Conservation (phyloP, 495 filamentous ascomycete species). For the Penicillium alfredii region DNA sequence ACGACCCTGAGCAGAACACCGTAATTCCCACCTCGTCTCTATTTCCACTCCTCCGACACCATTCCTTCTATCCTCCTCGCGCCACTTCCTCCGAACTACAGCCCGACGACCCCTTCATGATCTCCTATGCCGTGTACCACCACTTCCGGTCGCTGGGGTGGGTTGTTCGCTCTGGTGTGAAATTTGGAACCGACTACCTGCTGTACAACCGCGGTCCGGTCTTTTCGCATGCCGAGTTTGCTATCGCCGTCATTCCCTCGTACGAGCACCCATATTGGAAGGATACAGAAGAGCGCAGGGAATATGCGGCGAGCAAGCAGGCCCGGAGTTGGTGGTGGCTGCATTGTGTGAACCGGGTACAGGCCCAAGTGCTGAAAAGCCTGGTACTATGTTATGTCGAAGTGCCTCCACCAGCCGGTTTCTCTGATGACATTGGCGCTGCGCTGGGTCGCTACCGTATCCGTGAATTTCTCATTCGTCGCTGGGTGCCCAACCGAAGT, state of each 20-base stretch:
- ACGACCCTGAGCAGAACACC: slow-evolving; percentile 45
- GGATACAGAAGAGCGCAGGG: slow-evolving; percentile 42
- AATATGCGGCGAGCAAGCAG: slow-evolving; percentile 42
- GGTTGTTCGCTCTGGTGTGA: slow-evolving; percentile 90
- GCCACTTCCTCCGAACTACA: slow-evolving; percentile 28
- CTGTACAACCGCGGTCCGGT: slow-evolving; percentile 93
- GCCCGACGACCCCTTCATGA: slow-evolving; percentile 76
- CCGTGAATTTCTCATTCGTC: slow-evolving; percentile 70
- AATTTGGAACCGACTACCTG: slow-evolving; percentile 90
- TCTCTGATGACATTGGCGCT: slow-evolving; percentile 49
- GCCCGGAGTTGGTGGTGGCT: slow-evolving; percentile 81
- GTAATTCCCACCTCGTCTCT: slow-evolving; percentile 40
- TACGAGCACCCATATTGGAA: slow-evolving; percentile 74
- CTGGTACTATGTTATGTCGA: slow-evolving; percentile 87
- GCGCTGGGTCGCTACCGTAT: slow-evolving; percentile 69
- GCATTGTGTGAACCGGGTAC: slow-evolving; percentile 86
- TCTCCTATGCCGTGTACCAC: slow-evolving; percentile 86
- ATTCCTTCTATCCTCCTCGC: slow-evolving; percentile 64
- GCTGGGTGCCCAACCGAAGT: slow-evolving; percentile 80
- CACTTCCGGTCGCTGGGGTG: slow-evolving; percentile 95
- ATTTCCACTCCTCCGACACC: slow-evolving; percentile 56
- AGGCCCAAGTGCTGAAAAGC: slow-evolving; percentile 81
- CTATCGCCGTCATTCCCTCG: slow-evolving; percentile 72
- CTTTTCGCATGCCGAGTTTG: slow-evolving; percentile 92
- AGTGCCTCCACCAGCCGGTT: slow-evolving; percentile 60